phyloP scores from a whole-genome alignment of 2,329 filamentous ascomycete species.

The Zymoseptoria passerinii region DNA sequence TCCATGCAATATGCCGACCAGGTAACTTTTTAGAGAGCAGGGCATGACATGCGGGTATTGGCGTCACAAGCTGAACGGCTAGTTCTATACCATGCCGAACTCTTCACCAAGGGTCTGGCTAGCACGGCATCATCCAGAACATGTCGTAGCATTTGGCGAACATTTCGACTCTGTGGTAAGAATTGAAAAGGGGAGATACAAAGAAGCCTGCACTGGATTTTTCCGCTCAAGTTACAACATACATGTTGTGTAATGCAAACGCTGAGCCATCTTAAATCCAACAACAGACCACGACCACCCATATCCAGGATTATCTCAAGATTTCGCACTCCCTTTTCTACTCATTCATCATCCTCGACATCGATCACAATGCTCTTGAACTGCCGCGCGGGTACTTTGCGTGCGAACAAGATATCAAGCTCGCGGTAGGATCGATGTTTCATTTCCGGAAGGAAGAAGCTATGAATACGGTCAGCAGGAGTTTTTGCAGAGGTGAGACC shows the following conservation, averaged over 20 bases:
- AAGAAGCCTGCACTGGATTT: too few relatives aligned
- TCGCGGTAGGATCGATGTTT: constrained; percentile 41
- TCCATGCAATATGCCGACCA: neutral
- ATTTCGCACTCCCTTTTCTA: neutral
- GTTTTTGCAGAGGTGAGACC: neutral
- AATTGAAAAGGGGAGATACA: too few relatives aligned
- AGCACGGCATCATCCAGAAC: neutral
- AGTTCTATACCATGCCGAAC: neutral
- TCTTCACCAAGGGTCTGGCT: neutral
- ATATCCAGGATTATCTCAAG: neutral
- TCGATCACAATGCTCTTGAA: constrained; percentile 40
- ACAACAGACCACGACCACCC: too few relatives aligned
- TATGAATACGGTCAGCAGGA: neutral
- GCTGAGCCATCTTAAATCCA: too few relatives aligned
- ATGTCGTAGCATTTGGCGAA: neutral
- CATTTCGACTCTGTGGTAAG: too few relatives aligned
- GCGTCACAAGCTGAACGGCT: neutral
- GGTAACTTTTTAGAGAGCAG: neutral
- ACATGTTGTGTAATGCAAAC: too few relatives aligned
- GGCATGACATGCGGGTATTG: neutral
- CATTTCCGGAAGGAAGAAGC: constrained; percentile 38
- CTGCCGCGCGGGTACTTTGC: constrained; percentile 35
- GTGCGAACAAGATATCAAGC: constrained; percentile 39
- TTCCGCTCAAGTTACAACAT: too few relatives aligned
- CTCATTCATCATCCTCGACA: constrained; percentile 11